These are phyloP conservation scores for Rhodotorula taiwanensis DNA, from an alignment of 768 basidiomycete species.

Conservation along the genomic window DNA sequence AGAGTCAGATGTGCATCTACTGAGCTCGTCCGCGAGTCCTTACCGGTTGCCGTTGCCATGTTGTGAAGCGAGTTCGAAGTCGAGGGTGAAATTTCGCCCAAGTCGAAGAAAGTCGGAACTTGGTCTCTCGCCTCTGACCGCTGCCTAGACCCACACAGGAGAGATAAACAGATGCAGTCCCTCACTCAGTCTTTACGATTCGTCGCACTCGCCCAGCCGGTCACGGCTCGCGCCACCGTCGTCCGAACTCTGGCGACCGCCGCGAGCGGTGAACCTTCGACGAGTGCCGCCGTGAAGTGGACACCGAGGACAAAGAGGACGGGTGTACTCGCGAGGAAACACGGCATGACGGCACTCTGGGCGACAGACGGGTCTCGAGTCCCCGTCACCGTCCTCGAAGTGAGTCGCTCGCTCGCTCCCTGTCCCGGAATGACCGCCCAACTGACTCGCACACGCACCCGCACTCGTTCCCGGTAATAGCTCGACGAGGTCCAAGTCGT, in stretches of 20 bases:
- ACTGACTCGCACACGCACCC: too few relatives aligned
- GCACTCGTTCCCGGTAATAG: conserved; percentile 33
- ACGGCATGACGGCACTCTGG: conserved; percentile 92
- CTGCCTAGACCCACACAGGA: too few relatives aligned
- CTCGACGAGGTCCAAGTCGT: conserved; percentile 47
- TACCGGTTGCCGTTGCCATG: neutral
- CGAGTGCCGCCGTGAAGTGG: neutral
- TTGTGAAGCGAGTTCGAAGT: neutral
- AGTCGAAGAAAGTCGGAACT: too few relatives aligned
- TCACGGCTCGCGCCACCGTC: neutral
- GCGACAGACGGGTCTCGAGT: conserved; percentile 76
- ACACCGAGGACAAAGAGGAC: conserved; percentile 52
- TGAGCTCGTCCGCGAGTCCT: neutral
- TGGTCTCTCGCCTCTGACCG: too few relatives aligned
- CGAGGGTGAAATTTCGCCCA: neutral
- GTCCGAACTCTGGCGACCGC: conserved; percentile 23
- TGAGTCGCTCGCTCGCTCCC: conserved; percentile 45
- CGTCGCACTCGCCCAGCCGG: neutral
- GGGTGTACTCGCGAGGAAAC: conserved; percentile 86
- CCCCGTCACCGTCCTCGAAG: conserved; percentile 93
- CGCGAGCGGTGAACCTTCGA: neutral
- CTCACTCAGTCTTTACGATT: neutral
- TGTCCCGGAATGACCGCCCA: too few relatives aligned
- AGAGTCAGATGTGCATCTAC: neutral
- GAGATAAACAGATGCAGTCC: conserved; percentile 16